These are phyloP conservation scores for Saccharata proteae DNA, from an alignment of 2,329 filamentous ascomycete species.

Conservation along the genomic window DNA sequence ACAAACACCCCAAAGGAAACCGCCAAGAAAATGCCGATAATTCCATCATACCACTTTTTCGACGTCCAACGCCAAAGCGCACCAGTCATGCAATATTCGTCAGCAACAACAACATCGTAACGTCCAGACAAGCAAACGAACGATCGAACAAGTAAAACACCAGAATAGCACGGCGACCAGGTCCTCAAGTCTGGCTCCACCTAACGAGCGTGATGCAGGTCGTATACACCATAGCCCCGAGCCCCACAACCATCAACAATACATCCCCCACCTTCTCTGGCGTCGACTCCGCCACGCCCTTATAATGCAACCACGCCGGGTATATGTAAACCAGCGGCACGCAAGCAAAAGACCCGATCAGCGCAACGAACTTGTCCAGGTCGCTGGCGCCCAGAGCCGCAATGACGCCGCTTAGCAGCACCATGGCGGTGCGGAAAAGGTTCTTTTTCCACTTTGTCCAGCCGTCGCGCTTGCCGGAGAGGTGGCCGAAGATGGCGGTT, in stretches of 20 bases:
- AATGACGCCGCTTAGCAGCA: slow-evolving; percentile 47
- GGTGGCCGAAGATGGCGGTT: slow-evolving; percentile 52
- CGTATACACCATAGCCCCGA: slow-evolving; percentile 50
- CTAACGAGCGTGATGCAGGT: too few species aligned
- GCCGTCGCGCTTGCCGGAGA: slow-evolving; percentile 48
- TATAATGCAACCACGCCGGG: slow-evolving; percentile 58
- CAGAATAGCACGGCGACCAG: too few species aligned
- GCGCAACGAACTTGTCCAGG: slow-evolving; percentile 61
- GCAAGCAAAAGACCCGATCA: slow-evolving; percentile 63
- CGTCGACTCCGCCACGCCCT: slow-evolving; percentile 47
- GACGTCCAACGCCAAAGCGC: too few species aligned
- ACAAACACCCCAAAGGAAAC: too few species aligned
- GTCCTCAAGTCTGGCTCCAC: too few species aligned
- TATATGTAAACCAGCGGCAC: slow-evolving; percentile 70
- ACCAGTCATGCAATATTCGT: too few species aligned
- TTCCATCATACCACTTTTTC: too few species aligned
- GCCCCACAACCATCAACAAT: slow-evolving; percentile 51
- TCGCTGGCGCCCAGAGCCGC: slow-evolving; percentile 54
- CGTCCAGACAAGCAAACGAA: too few species aligned
- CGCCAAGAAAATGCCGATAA: too few species aligned
- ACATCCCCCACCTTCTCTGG: slow-evolving; percentile 50
- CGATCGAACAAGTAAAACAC: too few species aligned
- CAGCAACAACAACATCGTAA: too few species aligned
- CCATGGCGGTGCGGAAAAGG: slow-evolving; percentile 45
- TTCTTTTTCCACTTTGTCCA: slow-evolving; percentile 71